phyloP scores from a whole-genome alignment of 495 filamentous ascomycete species.

The Bacidia gigantensis region DNA sequence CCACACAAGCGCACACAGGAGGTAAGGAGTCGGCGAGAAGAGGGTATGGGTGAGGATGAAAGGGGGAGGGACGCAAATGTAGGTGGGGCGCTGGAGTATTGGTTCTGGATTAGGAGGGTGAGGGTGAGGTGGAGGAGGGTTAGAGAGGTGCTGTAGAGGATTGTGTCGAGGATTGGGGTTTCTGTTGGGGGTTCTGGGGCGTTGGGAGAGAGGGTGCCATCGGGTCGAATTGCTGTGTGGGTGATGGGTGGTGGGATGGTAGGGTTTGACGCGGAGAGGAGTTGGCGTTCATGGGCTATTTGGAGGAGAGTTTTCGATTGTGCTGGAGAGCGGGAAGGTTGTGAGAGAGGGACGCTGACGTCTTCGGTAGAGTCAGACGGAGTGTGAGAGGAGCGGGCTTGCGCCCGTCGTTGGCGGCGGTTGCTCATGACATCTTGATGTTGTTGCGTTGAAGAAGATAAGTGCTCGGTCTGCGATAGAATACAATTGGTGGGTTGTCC shows the following conservation, averaged over 20 bases:
- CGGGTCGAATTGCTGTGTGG: conserved; percentile 14
- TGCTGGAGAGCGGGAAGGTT: conserved; percentile 9
- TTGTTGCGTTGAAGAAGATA: not conserved
- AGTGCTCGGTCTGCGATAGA: not conserved
- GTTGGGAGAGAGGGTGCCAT: conserved; percentile 17
- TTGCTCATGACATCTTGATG: conserved; percentile 22
- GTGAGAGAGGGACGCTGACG: conserved; percentile 10
- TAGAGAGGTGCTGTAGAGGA: conserved; percentile 48
- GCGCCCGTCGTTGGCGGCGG: conserved; percentile 37
- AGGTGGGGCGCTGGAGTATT: conserved; percentile 62
- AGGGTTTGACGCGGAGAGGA: conserved; percentile 14
- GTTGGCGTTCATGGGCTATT: conserved; percentile 35
- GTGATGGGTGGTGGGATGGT: conserved; percentile 8
- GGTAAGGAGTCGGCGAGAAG: conserved; percentile 41
- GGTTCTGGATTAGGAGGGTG: conserved; percentile 79
- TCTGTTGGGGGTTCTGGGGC: conserved; percentile 2
- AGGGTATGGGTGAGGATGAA: conserved; percentile 21
- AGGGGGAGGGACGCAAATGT: conserved; percentile 43
- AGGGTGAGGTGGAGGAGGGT: conserved; percentile 76
- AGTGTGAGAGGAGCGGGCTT: conserved; percentile 19
- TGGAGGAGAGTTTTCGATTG: conserved; percentile 35
- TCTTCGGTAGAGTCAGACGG: conserved; percentile 4
- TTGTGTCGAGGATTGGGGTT: conserved; percentile 33
- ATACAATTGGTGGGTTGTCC: no score
- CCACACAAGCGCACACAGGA: conserved; percentile 20